These are phyloP conservation scores for Lactarius pseudohatsudake DNA, from an alignment of 768 basidiomycete genomes.

Conservation along the genomic window DNA sequence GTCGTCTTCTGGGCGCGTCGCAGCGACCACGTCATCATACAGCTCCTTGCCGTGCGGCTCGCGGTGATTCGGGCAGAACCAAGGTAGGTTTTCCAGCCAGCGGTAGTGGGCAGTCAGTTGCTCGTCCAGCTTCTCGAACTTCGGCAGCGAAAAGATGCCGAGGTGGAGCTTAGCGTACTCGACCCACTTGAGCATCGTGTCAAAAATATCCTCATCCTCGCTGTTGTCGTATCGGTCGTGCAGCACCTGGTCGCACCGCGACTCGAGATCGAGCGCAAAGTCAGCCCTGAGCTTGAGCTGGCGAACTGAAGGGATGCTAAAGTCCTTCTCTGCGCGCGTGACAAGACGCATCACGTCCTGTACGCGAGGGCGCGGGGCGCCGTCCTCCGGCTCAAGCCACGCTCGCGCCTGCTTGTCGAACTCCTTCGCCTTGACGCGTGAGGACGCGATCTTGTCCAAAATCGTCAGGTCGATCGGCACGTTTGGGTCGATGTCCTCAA, in stretches of 20 bases:
- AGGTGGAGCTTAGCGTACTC: conserved; percentile 70
- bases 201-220: conserved; percentile 65
- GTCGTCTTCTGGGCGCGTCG: conserved; percentile 76
- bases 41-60: conserved; percentile 62
- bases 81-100: conserved; percentile 76
- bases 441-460: conserved; percentile 61
- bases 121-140: conserved; percentile 68
- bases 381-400: conserved; percentile 62
- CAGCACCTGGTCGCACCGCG: conserved; percentile 70
- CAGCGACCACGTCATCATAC: conserved; percentile 72
- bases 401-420: conserved; percentile 75
- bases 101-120: conserved; percentile 65
- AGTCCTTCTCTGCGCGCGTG: conserved; percentile 73
- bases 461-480: conserved; percentile 71
- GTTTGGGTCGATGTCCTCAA: conserved; percentile 60
- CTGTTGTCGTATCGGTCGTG: conserved; percentile 56
- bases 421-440: conserved; percentile 70
- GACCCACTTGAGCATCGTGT: conserved; percentile 72
- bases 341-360: conserved; percentile 70
- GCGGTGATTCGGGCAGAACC: conserved; percentile 71
- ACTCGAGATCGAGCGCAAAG: conserved; percentile 76
- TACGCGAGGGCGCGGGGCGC: conserved; percentile 57
- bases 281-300: conserved; percentile 70
- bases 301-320: conserved; percentile 61
- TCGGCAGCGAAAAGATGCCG: conserved; percentile 67